Percentiles rank a stretch among this genome's conserved stretches.
Conservation (phyloP, 495 filamentous ascomycete genomes). For the Poronia punctata region DNA sequence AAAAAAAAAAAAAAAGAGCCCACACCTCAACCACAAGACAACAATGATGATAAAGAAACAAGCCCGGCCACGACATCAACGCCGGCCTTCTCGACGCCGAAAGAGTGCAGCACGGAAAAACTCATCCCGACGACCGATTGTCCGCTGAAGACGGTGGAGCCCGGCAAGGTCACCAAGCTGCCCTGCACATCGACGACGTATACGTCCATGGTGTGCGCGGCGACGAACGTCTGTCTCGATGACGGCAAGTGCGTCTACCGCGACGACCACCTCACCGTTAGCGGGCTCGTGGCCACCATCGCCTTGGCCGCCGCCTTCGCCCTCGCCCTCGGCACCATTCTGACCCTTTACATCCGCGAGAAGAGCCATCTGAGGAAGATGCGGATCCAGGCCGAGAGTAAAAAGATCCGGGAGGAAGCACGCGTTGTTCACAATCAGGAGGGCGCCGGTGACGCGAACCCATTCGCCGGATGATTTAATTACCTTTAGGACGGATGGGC, state of each 20-base stretch:
- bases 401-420: slow-evolving; percentile 24
- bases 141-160: slow-evolving; percentile 29
- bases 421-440: no score
- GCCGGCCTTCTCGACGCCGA: slow-evolving; percentile 5
- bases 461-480: no score
- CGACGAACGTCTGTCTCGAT: slow-evolving; percentile 36
- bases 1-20: slow-evolving; percentile 8
- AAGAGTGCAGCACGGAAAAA: slow-evolving; percentile 33
- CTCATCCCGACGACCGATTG: slow-evolving; percentile 25
- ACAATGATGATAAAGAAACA: slow-evolving; percentile 7
- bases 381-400: slow-evolving; percentile 27
- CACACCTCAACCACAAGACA: slow-evolving; percentile 7
- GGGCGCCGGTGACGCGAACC: no score
- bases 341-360: slow-evolving; percentile 37
- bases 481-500: no score
- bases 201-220: slow-evolving; percentile 31
- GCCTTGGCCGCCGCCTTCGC: slow-evolving; percentile 29
- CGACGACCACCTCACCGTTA: slow-evolving; percentile 25
- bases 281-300: slow-evolving; percentile 36
- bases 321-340: slow-evolving; percentile 22
- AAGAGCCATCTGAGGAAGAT: slow-evolving; percentile 24
- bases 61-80: slow-evolving; percentile 4
- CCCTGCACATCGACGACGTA: slow-evolving; percentile 31
- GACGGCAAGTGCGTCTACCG: slow-evolving; percentile 37
- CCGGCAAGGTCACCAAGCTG: slow-evolving; percentile 20